phyloP scores from a whole-genome alignment of 768 basidiomycete species.

The Suillus ampliporus region DNA sequence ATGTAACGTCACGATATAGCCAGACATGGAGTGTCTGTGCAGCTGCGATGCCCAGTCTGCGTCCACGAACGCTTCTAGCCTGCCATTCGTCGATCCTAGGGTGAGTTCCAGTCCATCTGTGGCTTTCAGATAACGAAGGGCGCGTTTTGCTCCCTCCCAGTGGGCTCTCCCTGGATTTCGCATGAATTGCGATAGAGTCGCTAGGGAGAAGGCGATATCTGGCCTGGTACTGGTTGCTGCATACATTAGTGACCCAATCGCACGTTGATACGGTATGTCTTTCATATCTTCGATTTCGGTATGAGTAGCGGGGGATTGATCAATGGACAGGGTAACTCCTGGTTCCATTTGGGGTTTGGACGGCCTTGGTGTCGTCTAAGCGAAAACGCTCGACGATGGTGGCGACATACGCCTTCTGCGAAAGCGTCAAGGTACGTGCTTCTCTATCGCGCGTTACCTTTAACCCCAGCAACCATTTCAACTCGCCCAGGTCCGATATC shows the following conservation, averaged over 20 bases:
- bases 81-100: not conserved
- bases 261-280: constrained; percentile 11
- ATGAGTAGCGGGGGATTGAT: constrained; percentile 10
- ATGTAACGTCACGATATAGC: constrained; percentile 26
- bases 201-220: constrained; percentile 30
- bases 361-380: constrained; percentile 25
- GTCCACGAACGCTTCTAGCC: constrained; percentile 23
- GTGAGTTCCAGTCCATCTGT: not conserved
- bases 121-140: constrained; percentile 19
- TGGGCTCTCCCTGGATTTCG: constrained; percentile 25
- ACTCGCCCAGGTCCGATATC: constrained; percentile 21
- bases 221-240: constrained; percentile 20
- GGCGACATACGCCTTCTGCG: constrained; percentile 27
- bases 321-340: not conserved
- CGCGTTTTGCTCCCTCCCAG: constrained; percentile 27
- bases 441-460: constrained; percentile 22
- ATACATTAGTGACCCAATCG: constrained; percentile 22
- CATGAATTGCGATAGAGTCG: constrained; percentile 26
- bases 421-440: constrained; percentile 16
- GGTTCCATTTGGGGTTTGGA: constrained; percentile 26
- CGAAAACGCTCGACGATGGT: constrained; percentile 26
- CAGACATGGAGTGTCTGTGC: constrained; percentile 32
- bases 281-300: not conserved
- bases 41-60: constrained; percentile 31
- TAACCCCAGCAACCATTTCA: constrained; percentile 28